phyloP scores from a whole-genome alignment of 495 filamentous ascomycete species.

The Penicillium roqueforti region DNA sequence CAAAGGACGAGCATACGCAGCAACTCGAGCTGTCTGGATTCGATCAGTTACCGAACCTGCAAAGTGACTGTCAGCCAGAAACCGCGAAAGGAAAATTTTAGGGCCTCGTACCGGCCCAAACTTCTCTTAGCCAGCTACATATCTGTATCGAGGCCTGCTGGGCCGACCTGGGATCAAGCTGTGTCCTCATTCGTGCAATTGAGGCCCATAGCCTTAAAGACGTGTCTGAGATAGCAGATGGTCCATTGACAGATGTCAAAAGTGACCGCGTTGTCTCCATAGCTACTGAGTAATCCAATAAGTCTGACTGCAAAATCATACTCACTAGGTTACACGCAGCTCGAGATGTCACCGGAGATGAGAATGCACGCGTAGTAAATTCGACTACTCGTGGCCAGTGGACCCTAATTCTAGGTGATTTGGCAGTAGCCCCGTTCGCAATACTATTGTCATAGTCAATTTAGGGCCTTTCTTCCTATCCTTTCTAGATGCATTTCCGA shows the following conservation, averaged over 20 bases:
- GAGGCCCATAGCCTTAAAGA: slow-evolving; percentile 68
- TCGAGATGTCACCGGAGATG: slow-evolving; percentile 65
- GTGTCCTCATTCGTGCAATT: slow-evolving; percentile 51
- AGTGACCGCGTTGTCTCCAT: slow-evolving; percentile 63
- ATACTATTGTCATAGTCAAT: slow-evolving; percentile 24
- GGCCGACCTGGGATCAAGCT: slow-evolving; percentile 57
- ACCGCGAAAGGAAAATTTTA: neutral
- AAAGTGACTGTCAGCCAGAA: slow-evolving; percentile 9
- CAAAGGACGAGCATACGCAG: slow-evolving; percentile 38
- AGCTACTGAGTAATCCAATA: slow-evolving; percentile 60
- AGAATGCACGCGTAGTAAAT: slow-evolving; percentile 63
- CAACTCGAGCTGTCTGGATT: slow-evolving; percentile 39
- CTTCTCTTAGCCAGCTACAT: slow-evolving; percentile 72
- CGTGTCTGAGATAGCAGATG: slow-evolving; percentile 72
- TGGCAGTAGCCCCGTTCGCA: slow-evolving; percentile 25
- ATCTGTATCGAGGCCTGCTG: slow-evolving; percentile 63
- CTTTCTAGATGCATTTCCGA: neutral
- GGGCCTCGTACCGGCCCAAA: slow-evolving; percentile 63
- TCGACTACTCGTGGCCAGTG: slow-evolving; percentile 76
- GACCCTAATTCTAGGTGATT: slow-evolving; percentile 25
- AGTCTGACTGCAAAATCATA: slow-evolving; percentile 56
- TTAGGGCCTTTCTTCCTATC: slow-evolving; percentile 1
- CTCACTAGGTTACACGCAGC: slow-evolving; percentile 75
- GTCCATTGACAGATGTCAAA: slow-evolving; percentile 70
- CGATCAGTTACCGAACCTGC: slow-evolving; percentile 37